These are phyloP conservation scores for Poa pratensis DNA, from an alignment of 176 grass and related monocot species.

Conservation along the genomic window DNA sequence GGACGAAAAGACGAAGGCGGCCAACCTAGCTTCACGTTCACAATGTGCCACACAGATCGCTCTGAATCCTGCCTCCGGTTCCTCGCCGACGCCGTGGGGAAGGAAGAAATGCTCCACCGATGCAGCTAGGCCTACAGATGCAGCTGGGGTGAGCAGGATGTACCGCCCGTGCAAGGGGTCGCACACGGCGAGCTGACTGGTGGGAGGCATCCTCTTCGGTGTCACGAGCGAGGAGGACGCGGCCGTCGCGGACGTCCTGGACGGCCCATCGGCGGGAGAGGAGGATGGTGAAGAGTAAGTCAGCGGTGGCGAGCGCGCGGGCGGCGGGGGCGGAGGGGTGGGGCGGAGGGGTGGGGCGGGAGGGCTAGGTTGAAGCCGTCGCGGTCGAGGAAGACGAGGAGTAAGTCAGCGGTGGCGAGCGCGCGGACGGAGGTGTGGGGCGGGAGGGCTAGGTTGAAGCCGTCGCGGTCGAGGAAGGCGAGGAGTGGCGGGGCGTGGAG, in stretches of 20 bases:
- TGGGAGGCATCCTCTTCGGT: too few relatives aligned
- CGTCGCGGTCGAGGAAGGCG: not conserved
- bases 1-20: not conserved
- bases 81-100: not conserved
- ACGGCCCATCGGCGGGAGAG: not conserved
- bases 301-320: not conserved
- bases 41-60: not conserved
- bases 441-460: not conserved
- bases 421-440: not conserved
- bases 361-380: not conserved
- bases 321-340: not conserved
- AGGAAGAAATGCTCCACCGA: not conserved
- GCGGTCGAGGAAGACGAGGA: not conserved
- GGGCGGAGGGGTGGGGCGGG: not conserved
- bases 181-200: not conserved
- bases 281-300: not conserved
- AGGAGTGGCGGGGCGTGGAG: not conserved
- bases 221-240: not conserved
- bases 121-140: not conserved
- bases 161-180: not conserved
- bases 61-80: not conserved
- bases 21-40: not conserved
- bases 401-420: not conserved
- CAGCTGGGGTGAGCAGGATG: not conserved
- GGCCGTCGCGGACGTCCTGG: not conserved